These are phyloP conservation scores for Tulasnella sp. DNA, from an alignment of 768 basidiomycete genomes.

Conservation along the genomic window DNA sequence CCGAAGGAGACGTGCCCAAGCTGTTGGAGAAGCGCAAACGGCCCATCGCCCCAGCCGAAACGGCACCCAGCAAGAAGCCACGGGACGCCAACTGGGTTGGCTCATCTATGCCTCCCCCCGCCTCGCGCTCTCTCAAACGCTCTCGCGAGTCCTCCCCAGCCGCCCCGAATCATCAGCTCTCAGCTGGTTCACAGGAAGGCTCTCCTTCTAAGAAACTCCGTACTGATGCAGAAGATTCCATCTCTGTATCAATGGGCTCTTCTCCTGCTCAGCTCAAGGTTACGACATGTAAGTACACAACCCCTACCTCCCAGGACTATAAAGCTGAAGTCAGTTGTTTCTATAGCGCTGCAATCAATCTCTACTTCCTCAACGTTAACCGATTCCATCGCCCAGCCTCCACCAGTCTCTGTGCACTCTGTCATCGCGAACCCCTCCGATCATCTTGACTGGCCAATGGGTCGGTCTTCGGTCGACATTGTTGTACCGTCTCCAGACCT, in stretches of 20 bases:
- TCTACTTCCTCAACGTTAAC: constrained; percentile 7
- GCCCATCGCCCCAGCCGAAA: not conserved
- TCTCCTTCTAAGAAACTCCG: no score
- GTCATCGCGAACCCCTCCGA: not conserved
- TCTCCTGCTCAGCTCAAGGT: no score
- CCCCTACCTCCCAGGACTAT: no score
- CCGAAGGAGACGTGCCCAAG: not conserved
- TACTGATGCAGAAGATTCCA: no score
- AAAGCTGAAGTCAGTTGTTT: no score
- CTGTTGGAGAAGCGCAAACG: constrained; percentile 11
- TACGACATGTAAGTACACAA: no score
- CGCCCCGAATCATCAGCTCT: no score
- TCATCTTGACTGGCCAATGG: not conserved
- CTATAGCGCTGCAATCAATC: not conserved
- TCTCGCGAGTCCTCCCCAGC: not conserved
- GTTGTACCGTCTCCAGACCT: not conserved
- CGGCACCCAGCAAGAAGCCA: not conserved
- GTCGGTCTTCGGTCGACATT: not conserved
- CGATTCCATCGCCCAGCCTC: not conserved
- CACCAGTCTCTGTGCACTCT: not conserved
- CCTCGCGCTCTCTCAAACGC: not conserved
- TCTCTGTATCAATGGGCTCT: not conserved
- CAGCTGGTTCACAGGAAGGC: not conserved
- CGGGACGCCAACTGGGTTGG: not conserved
- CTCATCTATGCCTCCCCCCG: not conserved